phyloP scores from a whole-genome alignment of 2,329 filamentous ascomycete genomes.

The Biscogniauxia marginata region DNA sequence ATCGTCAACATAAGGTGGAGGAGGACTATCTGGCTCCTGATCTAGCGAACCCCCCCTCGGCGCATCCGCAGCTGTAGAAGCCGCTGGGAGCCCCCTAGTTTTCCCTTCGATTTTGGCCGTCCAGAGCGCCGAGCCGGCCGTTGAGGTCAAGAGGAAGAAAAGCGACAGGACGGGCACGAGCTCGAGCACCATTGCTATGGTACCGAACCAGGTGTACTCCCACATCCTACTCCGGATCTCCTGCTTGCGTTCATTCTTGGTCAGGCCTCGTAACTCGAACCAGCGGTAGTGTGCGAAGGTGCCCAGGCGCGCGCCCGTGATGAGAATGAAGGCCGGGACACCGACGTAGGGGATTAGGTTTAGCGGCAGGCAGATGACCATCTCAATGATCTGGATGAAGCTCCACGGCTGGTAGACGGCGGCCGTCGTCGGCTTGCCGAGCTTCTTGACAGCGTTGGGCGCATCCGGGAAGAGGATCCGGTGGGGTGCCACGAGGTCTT shows the following conservation, averaged over 20 bases:
- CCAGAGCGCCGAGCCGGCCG: slow-evolving; percentile 84
- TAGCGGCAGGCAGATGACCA: slow-evolving; percentile 74
- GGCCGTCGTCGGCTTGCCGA: slow-evolving; percentile 75
- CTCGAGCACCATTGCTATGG: slow-evolving; percentile 78
- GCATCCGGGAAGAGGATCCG: slow-evolving; percentile 66
- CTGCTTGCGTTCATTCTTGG: slow-evolving; percentile 69
- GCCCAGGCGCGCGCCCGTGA: slow-evolving; percentile 84
- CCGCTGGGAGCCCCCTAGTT: slow-evolving; percentile 26
- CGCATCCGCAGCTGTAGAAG: slow-evolving; percentile 13
- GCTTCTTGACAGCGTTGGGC: slow-evolving; percentile 70
- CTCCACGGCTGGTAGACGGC: slow-evolving; percentile 88
- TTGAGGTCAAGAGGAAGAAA: slow-evolving; percentile 87
- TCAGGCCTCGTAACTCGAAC: slow-evolving; percentile 75
- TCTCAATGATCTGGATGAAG: slow-evolving; percentile 83
- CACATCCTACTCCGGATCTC: slow-evolving; percentile 67
- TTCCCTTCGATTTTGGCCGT: slow-evolving; percentile 72
- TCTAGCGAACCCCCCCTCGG: too few relatives aligned
- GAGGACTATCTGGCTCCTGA: slow-evolving; percentile 29
- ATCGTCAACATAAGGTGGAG: slow-evolving; percentile 39
- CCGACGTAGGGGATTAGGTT: slow-evolving; percentile 86
- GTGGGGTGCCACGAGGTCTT: slow-evolving; percentile 65
- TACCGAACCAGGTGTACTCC: slow-evolving; percentile 94
- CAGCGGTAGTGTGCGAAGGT: slow-evolving; percentile 90
- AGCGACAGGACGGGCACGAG: slow-evolving; percentile 90
- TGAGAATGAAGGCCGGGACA: slow-evolving; percentile 78